Conservation (phyloP, 352 stramenopile species). For the Phytophthora pinifolia region DNA sequence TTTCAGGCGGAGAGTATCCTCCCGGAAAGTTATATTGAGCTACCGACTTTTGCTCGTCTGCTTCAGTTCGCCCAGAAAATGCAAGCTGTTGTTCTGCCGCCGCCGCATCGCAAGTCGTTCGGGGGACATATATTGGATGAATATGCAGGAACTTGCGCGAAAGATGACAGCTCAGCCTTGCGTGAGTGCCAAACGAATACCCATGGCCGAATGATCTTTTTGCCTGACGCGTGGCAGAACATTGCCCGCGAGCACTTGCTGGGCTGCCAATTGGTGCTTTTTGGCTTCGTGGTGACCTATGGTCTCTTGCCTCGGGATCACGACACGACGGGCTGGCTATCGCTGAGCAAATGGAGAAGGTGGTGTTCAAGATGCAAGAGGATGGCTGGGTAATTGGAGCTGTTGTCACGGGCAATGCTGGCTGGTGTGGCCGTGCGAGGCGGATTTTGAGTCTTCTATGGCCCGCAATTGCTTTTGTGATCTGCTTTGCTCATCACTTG, state of each 20-base stretch:
- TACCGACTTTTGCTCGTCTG: not conserved
- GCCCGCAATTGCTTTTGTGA: constrained; percentile 4
- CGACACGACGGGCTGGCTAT: constrained; percentile 4
- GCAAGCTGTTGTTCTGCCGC: not conserved
- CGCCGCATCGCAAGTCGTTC: not conserved
- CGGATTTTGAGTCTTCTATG: constrained; percentile 13
- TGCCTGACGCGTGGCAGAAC: constrained; percentile 12
- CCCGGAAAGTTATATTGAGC: constrained; percentile 3
- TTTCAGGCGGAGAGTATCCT: constrained; percentile 5
- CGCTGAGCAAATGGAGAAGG: constrained; percentile 9
- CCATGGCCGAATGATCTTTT: constrained; percentile 5
- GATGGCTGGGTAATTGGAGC: constrained; percentile 4
- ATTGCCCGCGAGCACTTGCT: constrained; percentile 8
- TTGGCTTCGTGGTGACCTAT: constrained; percentile 1
- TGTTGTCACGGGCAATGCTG: constrained; percentile 16
- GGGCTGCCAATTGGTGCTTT: constrained; percentile 5
- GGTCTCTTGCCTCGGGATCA: not conserved
- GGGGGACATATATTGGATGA: constrained; percentile 3
- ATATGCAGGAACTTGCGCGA: not conserved
- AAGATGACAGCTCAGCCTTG: constrained; percentile 1
- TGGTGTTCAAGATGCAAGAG: not conserved
- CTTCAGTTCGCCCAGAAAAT: not conserved
- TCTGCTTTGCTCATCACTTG: constrained; percentile 13
- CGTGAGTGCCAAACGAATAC: not conserved
- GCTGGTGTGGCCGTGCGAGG: constrained; percentile 6